Evolutionary conservation across 148 eudicot genomes (phyloP).

Genomic region (Dysphania ambrosioides): DNA sequence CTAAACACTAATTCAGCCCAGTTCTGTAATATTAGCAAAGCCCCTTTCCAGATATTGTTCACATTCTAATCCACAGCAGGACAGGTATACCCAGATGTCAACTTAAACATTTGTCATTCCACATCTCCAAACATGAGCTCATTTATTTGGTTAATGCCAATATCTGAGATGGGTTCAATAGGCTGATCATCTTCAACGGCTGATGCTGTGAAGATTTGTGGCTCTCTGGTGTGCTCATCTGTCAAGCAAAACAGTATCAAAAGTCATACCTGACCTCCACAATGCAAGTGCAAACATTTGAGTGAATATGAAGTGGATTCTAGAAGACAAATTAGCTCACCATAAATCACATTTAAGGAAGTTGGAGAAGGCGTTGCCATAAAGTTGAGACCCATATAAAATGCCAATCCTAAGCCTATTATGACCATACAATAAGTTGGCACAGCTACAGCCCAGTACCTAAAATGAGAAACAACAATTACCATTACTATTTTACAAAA

Average conservation of each 20-base stretch:
- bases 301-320: background rate
- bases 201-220: slow-evolving; percentile 31
- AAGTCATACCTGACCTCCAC: background rate
- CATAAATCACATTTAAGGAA: slow-evolving; percentile 67
- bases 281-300: background rate
- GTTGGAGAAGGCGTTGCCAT: slow-evolving; percentile 79
- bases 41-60: background rate
- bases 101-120: slow-evolving; percentile 20
- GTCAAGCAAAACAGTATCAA: slow-evolving; percentile 21
- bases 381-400: slow-evolving; percentile 85
- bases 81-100: background rate
- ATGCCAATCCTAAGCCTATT: slow-evolving; percentile 50
- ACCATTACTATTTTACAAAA: background rate
- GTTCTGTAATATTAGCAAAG: background rate
- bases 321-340: slow-evolving; percentile 31
- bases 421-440: slow-evolving; percentile 68
- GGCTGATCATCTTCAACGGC: slow-evolving; percentile 53
- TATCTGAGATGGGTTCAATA: slow-evolving; percentile 78
- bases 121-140: slow-evolving; percentile 52
- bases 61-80: background rate
- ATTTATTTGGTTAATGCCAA: slow-evolving; percentile 62
- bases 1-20: background rate
- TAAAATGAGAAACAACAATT: slow-evolving; percentile 22
- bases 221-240: slow-evolving; percentile 81
- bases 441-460: slow-evolving; percentile 92